These are phyloP conservation scores for Eucalyptus fibrosa DNA, from an alignment of 345 rosid genomes.

Conservation along the genomic window DNA sequence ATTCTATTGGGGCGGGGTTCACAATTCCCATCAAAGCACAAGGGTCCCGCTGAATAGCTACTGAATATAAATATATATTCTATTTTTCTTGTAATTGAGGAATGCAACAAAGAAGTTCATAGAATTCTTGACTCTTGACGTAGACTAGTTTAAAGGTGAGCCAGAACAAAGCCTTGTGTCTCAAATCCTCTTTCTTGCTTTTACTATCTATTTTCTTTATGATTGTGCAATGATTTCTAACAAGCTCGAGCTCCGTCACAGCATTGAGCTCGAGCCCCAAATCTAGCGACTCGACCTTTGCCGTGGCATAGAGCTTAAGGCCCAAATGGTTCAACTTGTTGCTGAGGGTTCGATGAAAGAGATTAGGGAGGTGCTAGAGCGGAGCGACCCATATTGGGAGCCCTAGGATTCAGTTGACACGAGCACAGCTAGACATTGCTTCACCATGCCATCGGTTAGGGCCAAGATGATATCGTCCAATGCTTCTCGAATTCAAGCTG, in stretches of 20 bases:
- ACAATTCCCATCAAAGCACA: fast-evolving
- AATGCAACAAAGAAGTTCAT: neutral
- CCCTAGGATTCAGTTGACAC: too few species aligned
- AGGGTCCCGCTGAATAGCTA: neutral
- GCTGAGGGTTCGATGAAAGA: neutral
- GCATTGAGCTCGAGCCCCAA: neutral
- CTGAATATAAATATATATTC: too few species aligned
- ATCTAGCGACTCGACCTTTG: neutral
- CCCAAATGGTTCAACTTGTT: neutral
- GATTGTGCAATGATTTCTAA: neutral
- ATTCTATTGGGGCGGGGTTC: fast-evolving
- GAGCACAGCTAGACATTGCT: too few species aligned
- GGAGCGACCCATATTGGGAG: too few species aligned
- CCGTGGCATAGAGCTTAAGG: neutral
- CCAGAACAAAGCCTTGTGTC: neutral
- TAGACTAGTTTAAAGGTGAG: neutral
- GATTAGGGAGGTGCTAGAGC: too few species aligned
- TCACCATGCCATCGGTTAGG: too few species aligned
- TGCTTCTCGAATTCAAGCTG: too few species aligned
- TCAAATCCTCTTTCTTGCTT: neutral
- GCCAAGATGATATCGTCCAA: too few species aligned
- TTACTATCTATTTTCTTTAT: neutral
- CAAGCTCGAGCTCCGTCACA: fast-evolving
- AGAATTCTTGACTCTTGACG: neutral
- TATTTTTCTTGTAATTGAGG: neutral